Evolutionary conservation across 441 rosid genomes (phyloP), one percentile per base, ranked within the genome.

Genomic region (Metrosideros polymorpha): DNA sequence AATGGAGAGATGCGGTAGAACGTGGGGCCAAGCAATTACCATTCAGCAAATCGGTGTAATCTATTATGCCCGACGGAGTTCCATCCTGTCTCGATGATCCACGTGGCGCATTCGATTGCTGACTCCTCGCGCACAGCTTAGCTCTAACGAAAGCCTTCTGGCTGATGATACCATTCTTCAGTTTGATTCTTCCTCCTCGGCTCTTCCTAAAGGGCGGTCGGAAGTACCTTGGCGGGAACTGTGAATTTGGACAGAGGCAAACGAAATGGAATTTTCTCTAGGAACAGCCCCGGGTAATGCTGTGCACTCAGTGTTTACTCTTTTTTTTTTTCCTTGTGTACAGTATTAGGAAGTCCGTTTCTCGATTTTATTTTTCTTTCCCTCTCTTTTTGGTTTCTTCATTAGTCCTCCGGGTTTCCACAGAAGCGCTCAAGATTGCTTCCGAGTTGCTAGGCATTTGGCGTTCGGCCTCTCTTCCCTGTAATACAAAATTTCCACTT

Each of bases 1-100:
- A 91, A 82, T 96, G 99, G 99, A 94, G 99, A 87, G 92, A 93
- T 27, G 96, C 95, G 1, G 93, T 95, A 77, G 97, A 96, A 47
- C 85, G 89, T 61, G 99, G 98, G 57, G 93, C 88, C 71, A 93
- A 93, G 88, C 93, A 89, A 88, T 87, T 92, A 85, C 98, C 99
- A 5, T 96, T 93, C 91, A 88, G 89, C 85, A 86, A 89, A 85
- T 92, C 92, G 59, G 89, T 86, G 54, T 92, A 88, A 91, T 32
- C 45, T 66, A 66, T 49, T 39, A 77, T 59, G 50, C 77, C 56
- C 75, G 15, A 29, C 56, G 54, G 57, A 57, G 51, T 90, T 89
- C 87, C 87, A 88, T 75, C 88, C 51, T 66, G 83, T 86, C 51
- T 82, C 56, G 43, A 86, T 86, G 63, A 84, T 49, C 47, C 22